phyloP scores from a whole-genome alignment of 2,329 filamentous ascomycete species.

The Diplodia mutila region DNA sequence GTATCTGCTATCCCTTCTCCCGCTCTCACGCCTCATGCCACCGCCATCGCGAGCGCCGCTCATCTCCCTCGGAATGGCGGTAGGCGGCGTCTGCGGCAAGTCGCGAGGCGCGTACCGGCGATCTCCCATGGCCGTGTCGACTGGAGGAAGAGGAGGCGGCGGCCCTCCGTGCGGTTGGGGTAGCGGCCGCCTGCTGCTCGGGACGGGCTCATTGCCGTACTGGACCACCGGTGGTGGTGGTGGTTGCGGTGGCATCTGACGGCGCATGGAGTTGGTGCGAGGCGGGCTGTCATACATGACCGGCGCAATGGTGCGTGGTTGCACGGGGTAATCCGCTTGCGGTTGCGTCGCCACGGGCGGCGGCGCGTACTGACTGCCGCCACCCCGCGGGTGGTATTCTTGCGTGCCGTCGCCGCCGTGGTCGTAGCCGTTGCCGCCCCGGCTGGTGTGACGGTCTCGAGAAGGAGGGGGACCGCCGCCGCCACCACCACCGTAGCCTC shows the following conservation, averaged over 20 bases:
- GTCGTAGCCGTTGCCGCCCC: not conserved
- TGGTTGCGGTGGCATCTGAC: not conserved
- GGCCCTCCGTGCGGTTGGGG: slow-evolving; percentile 16
- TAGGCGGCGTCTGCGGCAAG: slow-evolving; percentile 27
- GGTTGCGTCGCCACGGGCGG: not conserved
- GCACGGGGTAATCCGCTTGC: not conserved
- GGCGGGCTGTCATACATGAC: slow-evolving; percentile 10
- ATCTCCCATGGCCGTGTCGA: slow-evolving; percentile 30
- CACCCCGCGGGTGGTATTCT: not conserved
- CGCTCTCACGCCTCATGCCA: not conserved
- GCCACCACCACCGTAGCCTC: not conserved
- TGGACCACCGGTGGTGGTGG: slow-evolving; percentile 25
- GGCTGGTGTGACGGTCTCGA: not conserved
- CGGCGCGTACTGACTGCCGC: not conserved
- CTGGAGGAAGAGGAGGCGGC: slow-evolving; percentile 29
- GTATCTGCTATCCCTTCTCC: slow-evolving; percentile 35
- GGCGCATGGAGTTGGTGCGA: not conserved
- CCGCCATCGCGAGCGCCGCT: not conserved
- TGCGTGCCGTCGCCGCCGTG: not conserved
- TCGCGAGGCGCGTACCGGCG: slow-evolving; percentile 2
- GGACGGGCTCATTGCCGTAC: not conserved
- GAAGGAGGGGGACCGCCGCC: not conserved
- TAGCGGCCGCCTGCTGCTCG: slow-evolving; percentile 4
- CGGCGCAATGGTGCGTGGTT: not conserved
- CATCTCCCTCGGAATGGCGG: not conserved